Evolutionary conservation across 768 basidiomycete species (phyloP).

Genomic region (Mycena albidolilacea): DNA sequence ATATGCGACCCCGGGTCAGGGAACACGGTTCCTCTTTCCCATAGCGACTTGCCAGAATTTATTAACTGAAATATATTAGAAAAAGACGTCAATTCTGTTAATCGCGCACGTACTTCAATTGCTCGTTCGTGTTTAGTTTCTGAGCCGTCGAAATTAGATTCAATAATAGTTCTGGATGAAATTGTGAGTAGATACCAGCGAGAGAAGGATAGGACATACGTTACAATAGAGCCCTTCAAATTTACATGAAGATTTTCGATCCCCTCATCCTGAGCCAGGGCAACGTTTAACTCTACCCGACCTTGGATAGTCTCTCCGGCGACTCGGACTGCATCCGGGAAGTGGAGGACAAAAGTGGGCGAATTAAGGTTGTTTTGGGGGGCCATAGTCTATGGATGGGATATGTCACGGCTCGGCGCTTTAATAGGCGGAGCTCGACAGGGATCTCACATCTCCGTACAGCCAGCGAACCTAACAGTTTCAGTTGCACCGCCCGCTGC

Average conservation of each 20-base stretch:
- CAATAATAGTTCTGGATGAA: constrained; percentile 20
- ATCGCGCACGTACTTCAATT: constrained; percentile 19
- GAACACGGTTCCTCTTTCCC: constrained; percentile 27
- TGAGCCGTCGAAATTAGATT: constrained; percentile 31
- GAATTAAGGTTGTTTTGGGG: constrained; percentile 11
- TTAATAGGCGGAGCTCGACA: constrained; percentile 15
- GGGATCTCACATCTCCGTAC: constrained; percentile 12
- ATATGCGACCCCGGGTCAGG: constrained; percentile 26
- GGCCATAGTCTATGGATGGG: constrained; percentile 21
- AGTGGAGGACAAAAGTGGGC: constrained; percentile 27
- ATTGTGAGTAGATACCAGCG: background rate
- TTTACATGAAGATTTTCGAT: constrained; percentile 28
- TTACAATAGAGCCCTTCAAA: constrained; percentile 29
- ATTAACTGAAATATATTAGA: constrained; percentile 17
- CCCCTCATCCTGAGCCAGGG: constrained; percentile 33
- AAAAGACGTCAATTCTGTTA: background rate
- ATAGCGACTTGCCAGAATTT: constrained; percentile 18
- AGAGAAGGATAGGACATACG: constrained; percentile 20
- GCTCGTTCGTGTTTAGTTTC: constrained; percentile 25
- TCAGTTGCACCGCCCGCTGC: background rate
- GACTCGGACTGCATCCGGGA: constrained; percentile 27
- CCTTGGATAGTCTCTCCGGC: constrained; percentile 33
- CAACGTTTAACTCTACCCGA: constrained; percentile 29
- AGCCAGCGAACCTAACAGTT: background rate
- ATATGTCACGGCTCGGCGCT: background rate